These are phyloP conservation scores for Penicillium psychrofluorescens DNA, from an alignment of 495 filamentous ascomycete species.

Conservation along the genomic window DNA sequence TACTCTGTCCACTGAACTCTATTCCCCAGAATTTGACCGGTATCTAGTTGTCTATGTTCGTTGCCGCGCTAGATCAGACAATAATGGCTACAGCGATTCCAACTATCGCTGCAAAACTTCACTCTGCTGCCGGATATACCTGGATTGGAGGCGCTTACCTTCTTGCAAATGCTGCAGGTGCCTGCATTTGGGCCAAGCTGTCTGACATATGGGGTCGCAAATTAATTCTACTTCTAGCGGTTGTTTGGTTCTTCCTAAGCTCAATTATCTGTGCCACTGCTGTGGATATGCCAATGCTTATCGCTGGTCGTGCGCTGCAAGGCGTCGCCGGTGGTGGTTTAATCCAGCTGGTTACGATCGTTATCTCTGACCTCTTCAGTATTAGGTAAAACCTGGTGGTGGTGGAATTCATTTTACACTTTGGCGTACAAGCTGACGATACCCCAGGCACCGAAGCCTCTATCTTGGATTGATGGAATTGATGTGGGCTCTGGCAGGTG, in stretches of 20 bases:
- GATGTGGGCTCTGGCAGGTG: slow-evolving; percentile 28
- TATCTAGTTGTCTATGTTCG: slow-evolving; percentile 24
- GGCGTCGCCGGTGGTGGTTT: slow-evolving; percentile 30
- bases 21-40: too few relatives aligned
- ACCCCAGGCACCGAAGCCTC: slow-evolving; percentile 13
- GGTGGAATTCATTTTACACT: too few relatives aligned
- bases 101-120: slow-evolving; percentile 42
- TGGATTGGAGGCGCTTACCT: slow-evolving; percentile 62
- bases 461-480: slow-evolving; percentile 22
- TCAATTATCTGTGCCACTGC: slow-evolving; percentile 13
- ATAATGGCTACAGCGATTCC: slow-evolving; percentile 54
- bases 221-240: slow-evolving; percentile 32
- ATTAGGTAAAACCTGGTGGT: slow-evolving; percentile 7
- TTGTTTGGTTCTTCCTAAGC: slow-evolving; percentile 21
- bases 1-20: too few relatives aligned
- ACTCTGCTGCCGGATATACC: slow-evolving; percentile 47
- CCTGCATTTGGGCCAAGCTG: slow-evolving; percentile 45
- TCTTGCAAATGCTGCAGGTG: slow-evolving; percentile 38
- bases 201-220: slow-evolving; percentile 53
- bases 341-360: slow-evolving; percentile 15
- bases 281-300: slow-evolving; percentile 9
- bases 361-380: slow-evolving; percentile 31
- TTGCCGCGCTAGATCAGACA: slow-evolving; percentile 53
- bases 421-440: too few relatives aligned
- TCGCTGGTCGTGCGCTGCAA: slow-evolving; percentile 25